Conservation (phyloP, 2,329 filamentous ascomycete species). For the Botrytis squamosa region DNA sequence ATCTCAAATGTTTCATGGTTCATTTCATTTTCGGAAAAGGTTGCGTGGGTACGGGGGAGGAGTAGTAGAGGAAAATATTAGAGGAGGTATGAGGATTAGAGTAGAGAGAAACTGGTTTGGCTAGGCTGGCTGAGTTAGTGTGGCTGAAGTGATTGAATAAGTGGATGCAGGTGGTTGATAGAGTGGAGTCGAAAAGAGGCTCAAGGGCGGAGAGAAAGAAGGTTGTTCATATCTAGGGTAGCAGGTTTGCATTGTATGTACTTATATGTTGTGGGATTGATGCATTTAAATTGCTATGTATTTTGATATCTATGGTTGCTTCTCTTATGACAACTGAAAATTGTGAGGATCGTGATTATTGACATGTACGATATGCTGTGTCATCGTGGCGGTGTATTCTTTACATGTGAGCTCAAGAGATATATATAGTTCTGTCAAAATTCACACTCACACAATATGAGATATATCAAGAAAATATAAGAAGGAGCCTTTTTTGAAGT, state of each 20-base stretch:
- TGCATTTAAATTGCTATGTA: conserved; percentile 18
- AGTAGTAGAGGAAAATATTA: background rate
- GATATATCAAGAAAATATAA: background rate
- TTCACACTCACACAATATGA: background rate
- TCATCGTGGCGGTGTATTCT: too few species aligned
- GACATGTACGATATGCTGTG: too few species aligned
- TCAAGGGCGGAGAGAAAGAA: background rate
- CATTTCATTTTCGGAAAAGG: background rate
- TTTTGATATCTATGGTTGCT: background rate
- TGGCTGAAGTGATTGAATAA: background rate
- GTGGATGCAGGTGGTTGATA: background rate
- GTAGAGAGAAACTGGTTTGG: background rate
- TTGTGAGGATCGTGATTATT: background rate
- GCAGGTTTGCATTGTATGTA: conserved; percentile 16
- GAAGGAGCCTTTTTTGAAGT: background rate
- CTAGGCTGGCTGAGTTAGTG: too few species aligned
- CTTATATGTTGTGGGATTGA: conserved; percentile 16
- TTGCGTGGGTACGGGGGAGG: background rate
- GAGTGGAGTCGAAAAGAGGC: background rate
- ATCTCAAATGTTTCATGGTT: background rate
- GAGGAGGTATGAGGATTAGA: background rate
- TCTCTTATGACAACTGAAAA: background rate
- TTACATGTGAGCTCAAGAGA: background rate
- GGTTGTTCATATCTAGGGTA: conserved; percentile 15
- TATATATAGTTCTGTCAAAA: background rate